A percentile compares a stretch with the other conserved stretches of the same genome.
Conservation (phyloP, 1,284 basidiomycete species). For the Puccinia brachypodii region DNA sequence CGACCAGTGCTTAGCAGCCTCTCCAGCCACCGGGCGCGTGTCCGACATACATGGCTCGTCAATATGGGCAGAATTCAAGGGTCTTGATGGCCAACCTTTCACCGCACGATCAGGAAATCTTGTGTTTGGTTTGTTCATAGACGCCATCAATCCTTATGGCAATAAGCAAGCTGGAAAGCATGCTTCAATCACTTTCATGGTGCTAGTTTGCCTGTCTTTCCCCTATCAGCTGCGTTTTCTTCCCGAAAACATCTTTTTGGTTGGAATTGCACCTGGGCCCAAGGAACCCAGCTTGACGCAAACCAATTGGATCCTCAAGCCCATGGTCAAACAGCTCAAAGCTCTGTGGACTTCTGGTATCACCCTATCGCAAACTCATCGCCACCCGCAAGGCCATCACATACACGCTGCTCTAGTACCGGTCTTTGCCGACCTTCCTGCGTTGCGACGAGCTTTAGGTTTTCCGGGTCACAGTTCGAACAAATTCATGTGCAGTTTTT, state of each 20-base stretch:
- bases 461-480: constrained; percentile 20
- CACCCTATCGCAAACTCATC: neutral
- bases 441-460: constrained; percentile 43
- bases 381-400: neutral
- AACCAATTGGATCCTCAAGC: constrained; percentile 56
- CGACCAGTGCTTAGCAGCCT: neutral
- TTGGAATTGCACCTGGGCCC: constrained; percentile 57
- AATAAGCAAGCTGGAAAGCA: constrained; percentile 23
- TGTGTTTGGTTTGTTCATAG: constrained; percentile 27
- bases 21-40: neutral
- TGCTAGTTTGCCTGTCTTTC: constrained; percentile 6
- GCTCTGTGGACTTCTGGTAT: constrained; percentile 56
- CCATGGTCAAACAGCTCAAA: constrained; percentile 55
- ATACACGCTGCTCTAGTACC: constrained; percentile 11
- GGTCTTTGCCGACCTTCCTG: constrained; percentile 42
- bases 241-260: constrained; percentile 58
- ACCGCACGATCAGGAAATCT: constrained; percentile 1
- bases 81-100: constrained; percentile 3
- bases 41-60: constrained; percentile 10
- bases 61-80: constrained; percentile 11
- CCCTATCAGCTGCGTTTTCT: constrained; percentile 56
- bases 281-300: constrained; percentile 49
- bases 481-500: constrained; percentile 43
- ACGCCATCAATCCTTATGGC: constrained; percentile 33
- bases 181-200: constrained; percentile 15